Base-by-base conservation (phyloP, 1,284 basidiomycete species). In the Irpex sp. region DNA sequence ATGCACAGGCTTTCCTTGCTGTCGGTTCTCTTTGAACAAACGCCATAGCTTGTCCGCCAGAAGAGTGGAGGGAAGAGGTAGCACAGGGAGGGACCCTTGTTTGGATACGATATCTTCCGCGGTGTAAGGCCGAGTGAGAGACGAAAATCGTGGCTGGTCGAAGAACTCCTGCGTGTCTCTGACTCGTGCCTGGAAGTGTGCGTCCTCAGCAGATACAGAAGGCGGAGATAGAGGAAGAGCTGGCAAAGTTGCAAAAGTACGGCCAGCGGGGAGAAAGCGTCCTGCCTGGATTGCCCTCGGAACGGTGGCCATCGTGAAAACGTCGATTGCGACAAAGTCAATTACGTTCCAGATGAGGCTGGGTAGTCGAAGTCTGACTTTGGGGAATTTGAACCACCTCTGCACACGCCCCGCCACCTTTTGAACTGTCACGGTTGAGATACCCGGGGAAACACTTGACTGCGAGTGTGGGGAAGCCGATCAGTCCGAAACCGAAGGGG, bases 41-140 rank as follows among this genome's bases (percentile, higher is more conserved):
- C 82, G 77, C 71, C 86, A 92, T 13, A 97, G 83, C 76, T 97
- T 97, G 80, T 95, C 86, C 6, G 94, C 88, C 8, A 92, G 83
- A 19, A 94, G 75, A 2, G 90, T 88, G 3, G 88, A 88, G 5
- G 88, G 89, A n/a, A 92, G 83, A 1, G 92, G 89, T 35, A 90
- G 79, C 11, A 92, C 84, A 4, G 93, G 90, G 39, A 94, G 78
- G n/a, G 90, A 90, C 3, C 94, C 94, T 68, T 95, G 93, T 78
- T 97, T 97, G 17, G 90, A 87, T 5, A 88, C 94, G 65, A 97
- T 91, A 58, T 87, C 83, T 35, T 84, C 83, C 4, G 94, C 83
- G 17, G 88, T 80, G 75, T 97, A 97, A 0, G 94, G 88, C 17
- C 95, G 84, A 71, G 87, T 88, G 63, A 93, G 84, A 61, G 79